Evolutionary conservation across 768 basidiomycete genomes (phyloP).

Genomic region (Termitomyces sp.): DNA sequence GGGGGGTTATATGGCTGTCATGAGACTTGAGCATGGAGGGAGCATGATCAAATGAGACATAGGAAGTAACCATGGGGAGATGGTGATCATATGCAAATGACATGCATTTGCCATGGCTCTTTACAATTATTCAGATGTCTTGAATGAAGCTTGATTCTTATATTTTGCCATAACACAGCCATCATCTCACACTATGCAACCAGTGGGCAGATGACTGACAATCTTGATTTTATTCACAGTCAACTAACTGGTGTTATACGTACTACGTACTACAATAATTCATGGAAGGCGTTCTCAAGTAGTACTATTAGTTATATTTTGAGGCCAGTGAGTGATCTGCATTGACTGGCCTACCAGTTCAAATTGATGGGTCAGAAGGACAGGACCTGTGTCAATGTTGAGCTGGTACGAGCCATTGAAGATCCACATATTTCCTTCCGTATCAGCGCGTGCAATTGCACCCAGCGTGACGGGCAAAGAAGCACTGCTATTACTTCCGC

Average conservation of each 20-base stretch:
- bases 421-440: conserved; percentile 37
- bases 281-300: background rate
- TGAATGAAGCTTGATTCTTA: no score
- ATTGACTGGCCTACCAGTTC: conserved; percentile 34
- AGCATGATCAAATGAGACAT: no score
- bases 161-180: no score
- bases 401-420: conserved; percentile 39
- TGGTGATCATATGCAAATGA: no score
- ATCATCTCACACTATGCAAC: no score
- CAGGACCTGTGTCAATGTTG: conserved; percentile 36
- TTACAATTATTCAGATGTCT: no score
- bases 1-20: no score
- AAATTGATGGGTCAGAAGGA: conserved; percentile 34
- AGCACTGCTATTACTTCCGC: conserved; percentile 23
- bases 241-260: background rate
- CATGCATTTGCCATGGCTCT: no score
- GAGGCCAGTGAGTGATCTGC: conserved; percentile 36
- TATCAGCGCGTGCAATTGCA: conserved; percentile 43
- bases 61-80: no score
- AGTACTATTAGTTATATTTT: background rate
- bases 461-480: conserved; percentile 39
- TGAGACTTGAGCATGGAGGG: no score
- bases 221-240: background rate
- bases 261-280: background rate
- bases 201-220: no score